A percentile compares a stretch with the other conserved stretches of the same genome.
phyloP scores from a whole-genome alignment of 176 grass and related monocot species.

The Oryza officinalis region DNA sequence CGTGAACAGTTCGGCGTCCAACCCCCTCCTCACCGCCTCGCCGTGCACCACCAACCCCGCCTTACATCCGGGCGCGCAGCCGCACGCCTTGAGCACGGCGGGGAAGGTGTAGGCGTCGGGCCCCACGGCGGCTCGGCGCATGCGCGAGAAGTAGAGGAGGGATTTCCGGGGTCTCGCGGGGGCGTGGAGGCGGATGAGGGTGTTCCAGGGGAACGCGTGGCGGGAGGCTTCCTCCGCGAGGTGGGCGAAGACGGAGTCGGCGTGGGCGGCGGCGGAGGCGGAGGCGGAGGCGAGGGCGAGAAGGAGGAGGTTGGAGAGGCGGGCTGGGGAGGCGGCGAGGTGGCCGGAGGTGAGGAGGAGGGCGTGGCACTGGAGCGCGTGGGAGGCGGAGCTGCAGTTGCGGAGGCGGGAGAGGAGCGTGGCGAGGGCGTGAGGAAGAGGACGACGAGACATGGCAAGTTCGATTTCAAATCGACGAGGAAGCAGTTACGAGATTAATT shows the following conservation, averaged over 20 bases:
- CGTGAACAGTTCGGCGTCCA: constrained; percentile 48
- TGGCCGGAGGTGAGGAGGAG: constrained; percentile 52
- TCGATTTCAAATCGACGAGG: not conserved
- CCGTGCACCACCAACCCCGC: constrained; percentile 47
- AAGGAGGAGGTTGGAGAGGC: constrained; percentile 49
- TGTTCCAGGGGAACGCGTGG: constrained; percentile 67
- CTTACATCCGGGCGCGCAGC: constrained; percentile 16
- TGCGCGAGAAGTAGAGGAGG: constrained; percentile 50
- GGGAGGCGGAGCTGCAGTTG: constrained; percentile 31
- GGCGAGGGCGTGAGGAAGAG: constrained; percentile 22
- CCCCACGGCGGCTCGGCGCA: constrained; percentile 39
- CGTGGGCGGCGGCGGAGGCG: not conserved
- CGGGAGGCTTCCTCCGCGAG: constrained; percentile 21
- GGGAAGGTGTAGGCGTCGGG: constrained; percentile 72
- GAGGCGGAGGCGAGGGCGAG: constrained; percentile 24
- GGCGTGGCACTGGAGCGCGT: constrained; percentile 55
- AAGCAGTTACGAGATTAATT: not conserved
- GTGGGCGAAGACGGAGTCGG: constrained; percentile 43
- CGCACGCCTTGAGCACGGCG: constrained; percentile 61
- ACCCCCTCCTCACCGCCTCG: constrained; percentile 47
- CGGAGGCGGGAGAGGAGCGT: constrained; percentile 56
- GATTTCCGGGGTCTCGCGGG: constrained; percentile 18
- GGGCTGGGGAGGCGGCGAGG: constrained; percentile 42
- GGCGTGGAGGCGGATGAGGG: constrained; percentile 52
- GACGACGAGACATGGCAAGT: constrained; percentile 32